Evolutionary conservation across 2,329 filamentous ascomycete species (phyloP).

Genomic region (Apiospora rasikravindrae): DNA sequence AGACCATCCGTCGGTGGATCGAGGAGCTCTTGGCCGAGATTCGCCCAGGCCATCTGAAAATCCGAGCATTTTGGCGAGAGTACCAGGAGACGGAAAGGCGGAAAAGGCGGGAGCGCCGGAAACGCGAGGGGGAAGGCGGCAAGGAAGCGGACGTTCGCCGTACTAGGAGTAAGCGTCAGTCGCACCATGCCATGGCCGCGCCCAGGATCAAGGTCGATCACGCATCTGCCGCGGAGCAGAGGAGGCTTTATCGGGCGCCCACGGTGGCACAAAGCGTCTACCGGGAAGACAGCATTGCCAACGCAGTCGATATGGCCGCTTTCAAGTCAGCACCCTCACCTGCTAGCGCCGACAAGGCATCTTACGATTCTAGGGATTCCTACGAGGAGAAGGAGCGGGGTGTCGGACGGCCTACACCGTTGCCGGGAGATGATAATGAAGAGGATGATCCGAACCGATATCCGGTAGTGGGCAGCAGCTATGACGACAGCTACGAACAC

Average conservation of each 20-base stretch:
- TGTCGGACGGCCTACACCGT: neutral
- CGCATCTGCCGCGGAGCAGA: neutral
- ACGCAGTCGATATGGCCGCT: neutral
- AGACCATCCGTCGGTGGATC: neutral
- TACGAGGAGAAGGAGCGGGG: neutral
- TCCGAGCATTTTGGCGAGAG: neutral
- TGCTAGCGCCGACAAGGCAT: neutral
- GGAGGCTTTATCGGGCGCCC: neutral
- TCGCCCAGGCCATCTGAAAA: neutral
- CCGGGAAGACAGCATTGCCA: constrained; percentile 14
- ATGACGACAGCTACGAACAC: constrained; percentile 14
- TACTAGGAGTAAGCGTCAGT: neutral
- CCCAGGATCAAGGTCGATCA: neutral
- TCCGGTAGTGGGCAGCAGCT: neutral
- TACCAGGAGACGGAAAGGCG: neutral
- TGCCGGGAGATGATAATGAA: neutral
- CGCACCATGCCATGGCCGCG: neutral
- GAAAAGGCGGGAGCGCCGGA: neutral
- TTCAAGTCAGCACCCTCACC: neutral
- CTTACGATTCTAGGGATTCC: neutral
- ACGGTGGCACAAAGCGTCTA: neutral
- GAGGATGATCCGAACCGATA: neutral
- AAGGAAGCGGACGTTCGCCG: neutral
- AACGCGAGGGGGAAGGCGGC: neutral
- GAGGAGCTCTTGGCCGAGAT: neutral